Percentiles rank a stretch among this genome's conserved stretches.
These are phyloP conservation scores for Leucocoprinus birnbaumii DNA, from an alignment of 768 basidiomycete genomes.

Conservation along the genomic window DNA sequence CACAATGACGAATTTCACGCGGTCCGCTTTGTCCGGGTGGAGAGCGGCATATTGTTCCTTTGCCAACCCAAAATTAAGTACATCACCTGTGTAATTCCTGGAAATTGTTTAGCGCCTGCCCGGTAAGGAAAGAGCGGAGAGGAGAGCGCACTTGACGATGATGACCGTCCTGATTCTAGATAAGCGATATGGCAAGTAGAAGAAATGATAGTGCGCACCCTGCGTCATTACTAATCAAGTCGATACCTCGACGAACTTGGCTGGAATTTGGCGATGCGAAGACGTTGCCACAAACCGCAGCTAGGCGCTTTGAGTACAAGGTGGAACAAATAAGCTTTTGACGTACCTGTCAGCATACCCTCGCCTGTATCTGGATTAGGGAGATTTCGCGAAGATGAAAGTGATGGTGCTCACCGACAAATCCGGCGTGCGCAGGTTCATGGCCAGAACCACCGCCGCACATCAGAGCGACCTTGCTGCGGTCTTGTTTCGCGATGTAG, in stretches of 20 bases:
- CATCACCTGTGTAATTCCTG: slow-evolving; percentile 89
- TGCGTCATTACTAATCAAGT: slow-evolving; percentile 67
- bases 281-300: slow-evolving; percentile 82
- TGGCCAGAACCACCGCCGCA: slow-evolving; percentile 89
- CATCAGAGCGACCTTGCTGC: slow-evolving; percentile 68
- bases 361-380: slow-evolving; percentile 39
- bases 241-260: slow-evolving; percentile 81
- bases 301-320: slow-evolving; percentile 18
- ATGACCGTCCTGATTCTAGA: slow-evolving; percentile 59
- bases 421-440: slow-evolving; percentile 87
- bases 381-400: not conserved
- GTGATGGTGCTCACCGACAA: slow-evolving; percentile 60
- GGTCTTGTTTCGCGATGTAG: slow-evolving; percentile 53
- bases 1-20: slow-evolving; percentile 76
- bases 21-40: slow-evolving; percentile 63
- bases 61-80: slow-evolving; percentile 89
- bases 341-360: slow-evolving; percentile 73
- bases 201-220: slow-evolving; percentile 43
- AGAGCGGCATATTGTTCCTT: slow-evolving; percentile 78
- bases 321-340: not conserved
- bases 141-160: slow-evolving; percentile 65
- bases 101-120: slow-evolving; percentile 1
- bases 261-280: slow-evolving; percentile 89
- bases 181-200: slow-evolving; percentile 2
- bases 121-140: not conserved